phyloP scores from a whole-genome alignment of 78 protist genomes.

The Tieghemostelium lacteum region DNA sequence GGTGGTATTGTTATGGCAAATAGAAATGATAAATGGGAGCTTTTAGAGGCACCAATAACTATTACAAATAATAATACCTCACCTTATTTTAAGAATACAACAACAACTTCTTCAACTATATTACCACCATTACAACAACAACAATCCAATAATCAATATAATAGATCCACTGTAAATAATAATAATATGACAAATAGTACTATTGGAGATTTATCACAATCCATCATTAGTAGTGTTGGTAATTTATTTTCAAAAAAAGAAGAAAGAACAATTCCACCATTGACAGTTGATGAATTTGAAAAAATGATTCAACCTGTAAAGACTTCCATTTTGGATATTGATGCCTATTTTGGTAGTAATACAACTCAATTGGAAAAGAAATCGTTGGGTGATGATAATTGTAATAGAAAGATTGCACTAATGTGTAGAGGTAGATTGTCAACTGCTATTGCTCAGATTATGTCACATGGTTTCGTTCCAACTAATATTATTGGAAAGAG shows the following conservation, averaged over 20 bases:
- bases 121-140: too few relatives aligned
- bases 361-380: slow-evolving; percentile 18
- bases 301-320: slow-evolving; percentile 1
- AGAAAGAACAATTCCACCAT: slow-evolving; percentile 3
- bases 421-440: slow-evolving; percentile 43
- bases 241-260: slow-evolving; percentile 1
- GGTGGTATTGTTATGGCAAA: slow-evolving; percentile 29
- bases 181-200: neutral
- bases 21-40: slow-evolving; percentile 68
- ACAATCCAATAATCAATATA: neutral
- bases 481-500: neutral
- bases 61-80: neutral
- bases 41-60: slow-evolving; percentile 56
- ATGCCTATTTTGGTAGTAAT: slow-evolving; percentile 22
- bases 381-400: slow-evolving; percentile 34
- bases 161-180: neutral
- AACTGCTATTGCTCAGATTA: slow-evolving; percentile 33
- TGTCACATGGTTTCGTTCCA: slow-evolving; percentile 55
- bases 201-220: slow-evolving; percentile 4
- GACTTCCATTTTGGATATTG: slow-evolving; percentile 18
- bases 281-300: neutral
- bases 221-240: neutral
- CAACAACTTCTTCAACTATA: slow-evolving; percentile 11
- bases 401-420: slow-evolving; percentile 4
- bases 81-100: slow-evolving; percentile 17